Base-by-base conservation (phyloP, 495 filamentous ascomycete species). In the Penicillium ucsense region DNA sequence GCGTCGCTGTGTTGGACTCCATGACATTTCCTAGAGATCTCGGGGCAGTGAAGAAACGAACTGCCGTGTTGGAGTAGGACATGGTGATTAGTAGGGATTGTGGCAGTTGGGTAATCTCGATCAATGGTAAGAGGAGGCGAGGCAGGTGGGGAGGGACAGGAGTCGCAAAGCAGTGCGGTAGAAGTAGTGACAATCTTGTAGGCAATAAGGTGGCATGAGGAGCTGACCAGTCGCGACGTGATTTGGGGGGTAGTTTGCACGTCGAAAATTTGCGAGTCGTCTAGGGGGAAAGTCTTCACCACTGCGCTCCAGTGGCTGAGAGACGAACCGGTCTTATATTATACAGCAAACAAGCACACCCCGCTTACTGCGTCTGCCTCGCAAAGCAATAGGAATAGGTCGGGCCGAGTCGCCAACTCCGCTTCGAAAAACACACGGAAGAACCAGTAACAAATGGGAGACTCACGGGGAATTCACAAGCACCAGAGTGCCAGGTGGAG, bases 111-210 rank as follows among this genome's bases (percentile, higher is more conserved):
- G n/a, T 32, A 6, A 28, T 39, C 40, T 46, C 63, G 47, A 60
- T 83, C 70, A 88, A 61, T 76, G 75, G 72, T 87, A 86, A 45
- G 83, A 72, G 56, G 83, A 81, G 48, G 85, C 85, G 57, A 92
- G 79, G 55, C 68, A 75, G 48, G 85, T 90, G 62, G 79, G 73
- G 47, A 94, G 83, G 50, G 84, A 89, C 35, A 91, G 72, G 63
- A 89, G 80, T 72, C 83, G 85, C 65, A 92, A 68, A 54, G 86
- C 84, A 59, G 80, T 90, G 74, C 85, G 85, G 74, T 86, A 89
- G 75, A 94, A 94, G 66, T 91, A 92, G 63, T 92, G 88, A 61
- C 86, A 94, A 63, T 94, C 85, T 75, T 92, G 85, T 41, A 85
- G 73, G 65, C 72, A 94, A 64, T 89, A 92, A 51, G 76, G 67